Percentiles rank a stretch among this genome's conserved stretches.
Conservation (phyloP, 169 alveolate genomes). For the Cryptosporidium baileyi region DNA sequence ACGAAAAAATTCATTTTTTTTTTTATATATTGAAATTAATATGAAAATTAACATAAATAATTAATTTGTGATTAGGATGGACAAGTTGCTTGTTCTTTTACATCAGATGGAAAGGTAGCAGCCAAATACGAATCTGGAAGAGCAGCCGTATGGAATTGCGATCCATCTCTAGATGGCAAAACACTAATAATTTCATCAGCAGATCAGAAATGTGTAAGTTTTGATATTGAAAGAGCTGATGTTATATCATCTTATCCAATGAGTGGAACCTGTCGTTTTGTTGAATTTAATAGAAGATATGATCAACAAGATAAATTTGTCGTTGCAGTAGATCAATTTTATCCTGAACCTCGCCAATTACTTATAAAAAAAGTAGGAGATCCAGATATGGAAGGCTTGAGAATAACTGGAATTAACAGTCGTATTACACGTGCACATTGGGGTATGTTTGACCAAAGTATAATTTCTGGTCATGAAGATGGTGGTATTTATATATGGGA, state of each 20-base stretch:
- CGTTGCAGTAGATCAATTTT: conserved; percentile 84
- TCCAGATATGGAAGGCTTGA: conserved; percentile 50
- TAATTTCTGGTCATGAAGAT: conserved; percentile 87
- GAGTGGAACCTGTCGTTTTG: conserved; percentile 76
- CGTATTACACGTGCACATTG: conserved; percentile 83
- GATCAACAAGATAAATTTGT: conserved; percentile 81
- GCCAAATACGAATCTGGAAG: conserved; percentile 87
- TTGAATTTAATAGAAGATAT: conserved; percentile 86
- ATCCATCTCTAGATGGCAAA: conserved; percentile 84
- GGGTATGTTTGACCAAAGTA: conserved; percentile 88
- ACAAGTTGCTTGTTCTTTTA: conserved; percentile 66
- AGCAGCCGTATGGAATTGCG: conserved; percentile 88
- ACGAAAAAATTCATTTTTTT: not conserved
- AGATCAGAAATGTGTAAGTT: conserved; percentile 82
- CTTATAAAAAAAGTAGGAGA: conserved; percentile 47
- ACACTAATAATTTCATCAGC: conserved; percentile 85
- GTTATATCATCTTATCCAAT: conserved; percentile 47
- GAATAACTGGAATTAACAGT: conserved; percentile 57
- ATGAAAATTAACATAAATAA: not conserved
- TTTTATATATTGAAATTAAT: too few relatives aligned
- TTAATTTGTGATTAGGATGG: conserved; percentile 75
- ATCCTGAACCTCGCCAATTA: conserved; percentile 69
- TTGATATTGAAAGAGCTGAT: conserved; percentile 84
- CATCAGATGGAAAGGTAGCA: conserved; percentile 72
- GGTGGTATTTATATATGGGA: conserved; percentile 76